phyloP scores from a whole-genome alignment of 208 protist species.

The Leishmania martiniquensis region DNA sequence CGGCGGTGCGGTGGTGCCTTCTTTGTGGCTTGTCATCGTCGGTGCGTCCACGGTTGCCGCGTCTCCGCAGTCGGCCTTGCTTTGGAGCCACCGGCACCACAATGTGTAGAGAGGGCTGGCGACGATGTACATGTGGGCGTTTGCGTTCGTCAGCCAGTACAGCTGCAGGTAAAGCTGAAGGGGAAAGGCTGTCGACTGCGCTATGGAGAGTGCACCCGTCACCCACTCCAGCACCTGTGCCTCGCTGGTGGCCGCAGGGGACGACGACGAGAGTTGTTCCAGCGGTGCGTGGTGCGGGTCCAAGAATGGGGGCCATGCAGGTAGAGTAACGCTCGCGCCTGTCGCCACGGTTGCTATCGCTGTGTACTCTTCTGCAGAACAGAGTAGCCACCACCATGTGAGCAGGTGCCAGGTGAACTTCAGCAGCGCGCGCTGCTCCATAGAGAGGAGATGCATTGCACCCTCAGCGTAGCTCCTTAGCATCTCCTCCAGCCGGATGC shows the following conservation, averaged over 20 bases:
- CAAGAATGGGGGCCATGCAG: neutral
- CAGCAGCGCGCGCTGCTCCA: constrained; percentile 49
- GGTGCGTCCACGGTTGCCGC: neutral
- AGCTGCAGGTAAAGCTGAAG: constrained; percentile 52
- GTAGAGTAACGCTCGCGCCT: neutral
- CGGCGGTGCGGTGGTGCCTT: neutral
- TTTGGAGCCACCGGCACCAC: constrained; percentile 27
- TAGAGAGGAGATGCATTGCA: constrained; percentile 29
- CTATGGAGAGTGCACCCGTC: neutral
- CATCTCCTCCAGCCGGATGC: constrained; percentile 24
- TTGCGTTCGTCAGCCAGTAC: constrained; percentile 53
- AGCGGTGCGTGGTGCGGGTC: neutral
- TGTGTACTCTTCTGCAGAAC: constrained; percentile 18
- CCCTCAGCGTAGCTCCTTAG: constrained; percentile 44
- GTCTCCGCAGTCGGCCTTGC: neutral
- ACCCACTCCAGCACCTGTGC: neutral
- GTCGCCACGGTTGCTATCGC: neutral
- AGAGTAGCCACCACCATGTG: constrained; percentile 43
- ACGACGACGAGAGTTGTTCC: neutral
- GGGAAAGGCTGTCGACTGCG: constrained; percentile 25
- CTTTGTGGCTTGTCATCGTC: neutral
- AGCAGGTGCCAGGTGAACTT: constrained; percentile 50
- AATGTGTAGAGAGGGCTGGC: constrained; percentile 45
- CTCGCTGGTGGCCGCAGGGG: neutral
- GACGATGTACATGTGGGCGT: constrained; percentile 59